Evolutionary conservation across 2,329 filamentous ascomycete genomes (phyloP).

Genomic region (Chrysoporthe deuterocubensis): DNA sequence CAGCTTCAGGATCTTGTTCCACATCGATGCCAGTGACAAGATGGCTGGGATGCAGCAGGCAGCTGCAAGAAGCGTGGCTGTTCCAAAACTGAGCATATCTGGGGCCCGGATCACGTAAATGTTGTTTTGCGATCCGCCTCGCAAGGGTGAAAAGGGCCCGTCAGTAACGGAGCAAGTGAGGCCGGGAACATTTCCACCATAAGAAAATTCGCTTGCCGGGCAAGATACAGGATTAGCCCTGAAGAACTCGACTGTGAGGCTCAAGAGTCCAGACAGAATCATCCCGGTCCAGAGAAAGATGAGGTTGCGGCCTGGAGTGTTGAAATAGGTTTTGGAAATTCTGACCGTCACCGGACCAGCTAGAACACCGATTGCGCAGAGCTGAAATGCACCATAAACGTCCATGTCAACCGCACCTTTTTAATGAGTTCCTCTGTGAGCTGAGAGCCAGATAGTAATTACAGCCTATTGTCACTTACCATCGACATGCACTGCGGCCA

Average conservation of each 20-base stretch:
- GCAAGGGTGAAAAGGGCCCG: constrained; percentile 59
- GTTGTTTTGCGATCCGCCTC: constrained; percentile 59
- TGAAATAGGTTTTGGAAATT: constrained; percentile 66
- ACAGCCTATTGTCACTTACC: constrained; percentile 45
- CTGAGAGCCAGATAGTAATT: too few species aligned
- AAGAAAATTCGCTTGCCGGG: constrained; percentile 46
- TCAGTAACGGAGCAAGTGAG: constrained; percentile 49
- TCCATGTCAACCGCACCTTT: constrained; percentile 67
- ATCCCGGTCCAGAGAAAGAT: constrained; percentile 70
- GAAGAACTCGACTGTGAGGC: constrained; percentile 68
- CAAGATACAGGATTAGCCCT: constrained; percentile 53
- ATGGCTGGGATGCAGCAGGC: constrained; percentile 69
- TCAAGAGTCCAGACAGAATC: constrained; percentile 62
- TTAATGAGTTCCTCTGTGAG: constrained; percentile 35
- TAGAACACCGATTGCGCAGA: constrained; percentile 68
- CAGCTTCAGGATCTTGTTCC: constrained; percentile 65
- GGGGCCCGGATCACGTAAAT: constrained; percentile 68
- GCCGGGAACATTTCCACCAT: constrained; percentile 47
- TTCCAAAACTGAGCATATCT: constrained; percentile 57
- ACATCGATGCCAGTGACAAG: constrained; percentile 63
- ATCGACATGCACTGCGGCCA: constrained; percentile 62
- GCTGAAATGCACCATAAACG: constrained; percentile 68
- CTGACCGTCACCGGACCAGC: constrained; percentile 66
- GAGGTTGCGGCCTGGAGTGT: constrained; percentile 64
- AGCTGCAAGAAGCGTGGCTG: constrained; percentile 63